Conservation (phyloP, 192 early-diverging fungal genomes). For the Backusella mclennaniae region DNA sequence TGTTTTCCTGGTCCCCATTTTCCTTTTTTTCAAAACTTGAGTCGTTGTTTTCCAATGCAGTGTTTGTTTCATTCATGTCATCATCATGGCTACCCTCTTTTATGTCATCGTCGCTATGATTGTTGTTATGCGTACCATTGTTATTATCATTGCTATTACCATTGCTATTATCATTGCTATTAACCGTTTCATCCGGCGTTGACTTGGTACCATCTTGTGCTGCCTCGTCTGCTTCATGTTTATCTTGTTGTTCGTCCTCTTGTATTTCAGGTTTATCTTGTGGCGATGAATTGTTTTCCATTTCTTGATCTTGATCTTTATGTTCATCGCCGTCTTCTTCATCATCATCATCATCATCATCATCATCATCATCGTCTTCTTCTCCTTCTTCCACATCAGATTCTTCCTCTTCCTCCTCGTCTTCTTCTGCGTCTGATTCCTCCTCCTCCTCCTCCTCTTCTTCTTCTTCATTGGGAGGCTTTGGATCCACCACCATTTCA, state of each 20-base stretch:
- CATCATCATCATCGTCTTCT: not conserved
- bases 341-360: conserved; percentile 25
- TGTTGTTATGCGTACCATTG: not conserved
- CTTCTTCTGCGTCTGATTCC: conserved; percentile 15
- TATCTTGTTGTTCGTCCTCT: conserved; percentile 22
- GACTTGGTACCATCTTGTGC: not conserved
- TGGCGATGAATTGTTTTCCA: not conserved
- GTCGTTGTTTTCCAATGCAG: not conserved
- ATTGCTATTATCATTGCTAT: not conserved
- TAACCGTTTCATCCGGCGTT: not conserved
- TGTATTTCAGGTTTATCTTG: not conserved
- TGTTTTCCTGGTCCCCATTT: not conserved
- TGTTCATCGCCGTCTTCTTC: not conserved
- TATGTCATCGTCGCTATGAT: not conserved
- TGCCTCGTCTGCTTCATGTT: not conserved
- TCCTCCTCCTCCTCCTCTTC: conserved; percentile 39
- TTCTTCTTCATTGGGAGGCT: conserved; percentile 29
- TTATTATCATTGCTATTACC: not conserved
- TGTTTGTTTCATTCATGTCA: not conserved
- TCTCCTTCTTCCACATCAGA: conserved; percentile 28
- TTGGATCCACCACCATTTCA: not conserved
- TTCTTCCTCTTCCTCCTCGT: conserved; percentile 11
- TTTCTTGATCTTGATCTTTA: not conserved
- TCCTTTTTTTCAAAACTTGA: not conserved
- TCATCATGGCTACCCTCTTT: not conserved